Base-by-base conservation (phyloP, 495 filamentous ascomycete genomes). In the Penicillium pulvis region DNA sequence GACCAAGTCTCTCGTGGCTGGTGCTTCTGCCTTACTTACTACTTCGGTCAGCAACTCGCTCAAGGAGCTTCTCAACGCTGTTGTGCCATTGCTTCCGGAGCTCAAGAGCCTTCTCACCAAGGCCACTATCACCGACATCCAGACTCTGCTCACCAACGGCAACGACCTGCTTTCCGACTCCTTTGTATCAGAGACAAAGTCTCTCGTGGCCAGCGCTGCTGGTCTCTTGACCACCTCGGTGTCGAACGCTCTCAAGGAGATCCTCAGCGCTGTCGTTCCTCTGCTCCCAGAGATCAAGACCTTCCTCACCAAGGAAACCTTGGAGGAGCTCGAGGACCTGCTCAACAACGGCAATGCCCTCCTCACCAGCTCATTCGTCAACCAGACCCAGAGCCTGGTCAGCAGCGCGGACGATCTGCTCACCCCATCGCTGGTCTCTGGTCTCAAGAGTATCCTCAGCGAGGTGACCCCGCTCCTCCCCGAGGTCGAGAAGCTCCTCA, bases 1-100 rank as follows among this genome's bases (percentile, higher is more conserved):
- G 53, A 63, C 58, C 16, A 39, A 51, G 16, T 45, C n/a, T 16
- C 57, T 71, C 2, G 61, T 67, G 47, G 51, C 60, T 35, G 67
- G 53, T 43, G 63, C 59, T 31, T 62, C 60, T 4, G 51, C 51
- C 3, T 46, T 66, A 4, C 55, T 68, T 19, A 63, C 62, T 17
- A 56, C 47, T 11, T 45, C 47, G 35, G 67, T 59, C n/a, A 54
- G 30, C 63, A 68, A 55, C 23, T 30, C 60, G 61, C 72, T 57
- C 65, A 71, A 45, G 54, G 57, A 23, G 12, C 69, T 69, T 61
- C 58, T 79, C 33, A 73, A 70, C 53, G 71, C 68, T 16, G 65
- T 78, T 24, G 56, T 76, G 41, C 63, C 50, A 16, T 60, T 81
- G 12, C 52, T 80, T 5, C 70, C 68, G 7, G 69, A 80, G 36